These are phyloP conservation scores for Cladophialophora yegresii DNA, from an alignment of 2,329 filamentous ascomycete species.

Conservation along the genomic window DNA sequence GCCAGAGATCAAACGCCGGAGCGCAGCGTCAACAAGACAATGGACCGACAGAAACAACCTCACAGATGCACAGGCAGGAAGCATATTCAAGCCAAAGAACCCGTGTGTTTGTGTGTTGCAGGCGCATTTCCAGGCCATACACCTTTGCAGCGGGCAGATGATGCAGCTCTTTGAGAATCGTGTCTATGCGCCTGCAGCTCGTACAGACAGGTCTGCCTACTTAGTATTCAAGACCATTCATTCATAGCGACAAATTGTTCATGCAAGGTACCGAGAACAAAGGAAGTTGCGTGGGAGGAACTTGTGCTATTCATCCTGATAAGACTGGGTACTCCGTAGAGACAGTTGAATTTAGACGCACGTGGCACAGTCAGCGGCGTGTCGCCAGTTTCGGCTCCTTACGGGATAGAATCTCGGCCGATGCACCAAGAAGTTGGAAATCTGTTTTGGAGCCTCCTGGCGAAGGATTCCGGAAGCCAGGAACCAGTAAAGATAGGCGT, in stretches of 20 bases:
- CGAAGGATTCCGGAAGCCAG: background rate
- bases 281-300: background rate
- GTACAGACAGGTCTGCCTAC: background rate
- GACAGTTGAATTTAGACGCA: conserved; percentile 15
- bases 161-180: background rate
- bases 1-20: conserved; percentile 12
- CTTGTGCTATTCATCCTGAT: background rate
- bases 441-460: conserved; percentile 2
- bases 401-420: background rate
- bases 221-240: too few species aligned
- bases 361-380: background rate
- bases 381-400: background rate
- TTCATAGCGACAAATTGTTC: background rate
- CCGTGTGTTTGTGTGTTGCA: background rate
- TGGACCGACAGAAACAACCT: background rate
- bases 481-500: conserved; percentile 15
- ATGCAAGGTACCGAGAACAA: conserved; percentile 1
- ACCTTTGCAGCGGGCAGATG: background rate
- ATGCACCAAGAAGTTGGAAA: background rate
- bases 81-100: background rate
- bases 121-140: background rate
- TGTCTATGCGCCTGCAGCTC: background rate
- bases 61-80: background rate
- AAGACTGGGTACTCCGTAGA: background rate
- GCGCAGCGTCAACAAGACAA: conserved; percentile 12